These are phyloP conservation scores for Hypomontagnella submonticulosa DNA, from an alignment of 495 filamentous ascomycete genomes.

Conservation along the genomic window DNA sequence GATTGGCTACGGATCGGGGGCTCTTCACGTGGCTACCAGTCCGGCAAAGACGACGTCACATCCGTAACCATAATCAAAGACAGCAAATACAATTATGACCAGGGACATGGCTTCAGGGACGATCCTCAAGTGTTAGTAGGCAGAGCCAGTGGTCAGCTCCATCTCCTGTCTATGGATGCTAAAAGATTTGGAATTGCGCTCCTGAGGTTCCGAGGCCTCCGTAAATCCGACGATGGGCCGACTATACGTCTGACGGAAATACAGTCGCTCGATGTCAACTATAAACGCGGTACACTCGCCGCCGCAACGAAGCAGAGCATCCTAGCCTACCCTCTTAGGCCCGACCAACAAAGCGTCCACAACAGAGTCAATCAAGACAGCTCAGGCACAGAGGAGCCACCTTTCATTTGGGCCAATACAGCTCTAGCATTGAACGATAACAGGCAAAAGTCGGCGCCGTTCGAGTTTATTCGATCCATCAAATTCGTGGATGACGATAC, in stretches of 20 bases:
- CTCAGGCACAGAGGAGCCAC: neutral
- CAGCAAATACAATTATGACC: constrained; percentile 20
- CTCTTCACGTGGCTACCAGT: constrained; percentile 37
- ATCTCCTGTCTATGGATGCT: constrained; percentile 51
- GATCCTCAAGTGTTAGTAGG: constrained; percentile 50
- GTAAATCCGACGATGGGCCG: neutral
- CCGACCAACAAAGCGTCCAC: constrained; percentile 5
- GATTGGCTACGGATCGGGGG: constrained; percentile 50
- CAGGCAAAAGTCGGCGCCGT: constrained; percentile 1
- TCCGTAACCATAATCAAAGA: constrained; percentile 50
- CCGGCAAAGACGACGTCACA: constrained; percentile 56
- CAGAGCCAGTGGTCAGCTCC: constrained; percentile 56
- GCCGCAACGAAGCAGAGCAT: constrained; percentile 47
- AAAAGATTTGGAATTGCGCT: constrained; percentile 49
- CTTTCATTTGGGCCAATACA: constrained; percentile 20
- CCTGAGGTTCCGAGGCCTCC: constrained; percentile 38
- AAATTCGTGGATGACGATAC: constrained; percentile 54
- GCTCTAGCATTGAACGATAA: constrained; percentile 26
- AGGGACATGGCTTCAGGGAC: constrained; percentile 31
- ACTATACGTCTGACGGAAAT: constrained; percentile 44
- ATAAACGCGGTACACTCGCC: constrained; percentile 29
- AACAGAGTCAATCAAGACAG: neutral
- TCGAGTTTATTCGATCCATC: constrained; percentile 42
- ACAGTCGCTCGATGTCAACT: constrained; percentile 52
- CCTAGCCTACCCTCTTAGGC: constrained; percentile 43